phyloP scores from a whole-genome alignment of 2,329 filamentous ascomycete species.

The Calonectria naviculata region DNA sequence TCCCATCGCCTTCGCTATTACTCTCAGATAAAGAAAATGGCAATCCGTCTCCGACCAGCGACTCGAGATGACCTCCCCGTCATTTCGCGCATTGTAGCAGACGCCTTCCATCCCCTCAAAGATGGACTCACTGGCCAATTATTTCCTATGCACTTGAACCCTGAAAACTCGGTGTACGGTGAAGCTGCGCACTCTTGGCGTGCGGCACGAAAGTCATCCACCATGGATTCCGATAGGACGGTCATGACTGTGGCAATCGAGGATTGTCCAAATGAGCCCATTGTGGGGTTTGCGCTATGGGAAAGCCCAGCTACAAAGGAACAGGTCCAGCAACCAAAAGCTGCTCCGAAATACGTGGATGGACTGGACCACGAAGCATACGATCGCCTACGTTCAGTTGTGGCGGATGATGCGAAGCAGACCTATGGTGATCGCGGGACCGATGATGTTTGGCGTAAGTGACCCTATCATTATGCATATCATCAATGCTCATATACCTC shows the following conservation, averaged over 20 bases:
- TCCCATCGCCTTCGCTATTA: neutral
- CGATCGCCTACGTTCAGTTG: neutral
- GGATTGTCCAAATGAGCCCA: neutral
- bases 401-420: neutral
- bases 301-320: neutral
- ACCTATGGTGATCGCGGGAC: conserved; percentile 7
- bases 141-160: conserved; percentile 3
- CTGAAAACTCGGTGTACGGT: neutral
- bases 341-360: neutral
- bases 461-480: neutral
- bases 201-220: conserved; percentile 12
- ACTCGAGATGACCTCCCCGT: conserved; percentile 1
- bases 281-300: conserved; percentile 18
- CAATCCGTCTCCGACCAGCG: neutral
- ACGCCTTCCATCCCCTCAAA: conserved; percentile 15
- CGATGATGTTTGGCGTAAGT: conserved; percentile 17
- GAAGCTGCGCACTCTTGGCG: conserved; percentile 11
- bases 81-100: conserved; percentile 5
- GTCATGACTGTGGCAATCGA: conserved; percentile 3
- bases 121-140: conserved; percentile 1
- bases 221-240: neutral
- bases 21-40: neutral
- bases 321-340: neutral
- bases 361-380: conserved; percentile 1
- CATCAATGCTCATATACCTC: neutral